Evolutionary conservation across 257 asterid species (phyloP).

Genomic region (Nicotiana benthamiana): DNA sequence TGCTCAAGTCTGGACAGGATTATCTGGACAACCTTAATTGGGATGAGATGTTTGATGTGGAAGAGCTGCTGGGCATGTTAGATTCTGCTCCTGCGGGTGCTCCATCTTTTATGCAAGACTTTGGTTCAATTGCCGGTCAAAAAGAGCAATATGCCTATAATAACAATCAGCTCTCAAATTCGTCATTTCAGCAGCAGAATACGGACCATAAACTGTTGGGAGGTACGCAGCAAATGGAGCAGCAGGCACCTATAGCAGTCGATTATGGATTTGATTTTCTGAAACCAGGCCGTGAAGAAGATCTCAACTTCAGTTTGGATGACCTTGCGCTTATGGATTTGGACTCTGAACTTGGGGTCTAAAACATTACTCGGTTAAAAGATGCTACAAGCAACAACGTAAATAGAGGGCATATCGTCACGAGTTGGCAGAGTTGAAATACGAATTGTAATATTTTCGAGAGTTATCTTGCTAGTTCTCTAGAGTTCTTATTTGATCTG

Average conservation of each 20-base stretch:
- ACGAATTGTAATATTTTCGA: not conserved
- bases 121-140: not conserved
- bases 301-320: constrained; percentile 26
- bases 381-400: not conserved
- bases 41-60: constrained; percentile 52
- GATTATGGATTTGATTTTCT: constrained; percentile 48
- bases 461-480: not conserved
- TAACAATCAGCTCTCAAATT: not conserved
- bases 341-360: constrained; percentile 25
- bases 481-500: not conserved
- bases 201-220: not conserved
- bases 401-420: not conserved
- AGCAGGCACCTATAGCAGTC: constrained; percentile 1
- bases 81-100: not conserved
- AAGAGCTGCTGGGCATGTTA: constrained; percentile 39
- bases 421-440: not conserved
- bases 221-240: constrained; percentile 4
- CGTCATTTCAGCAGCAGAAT: constrained; percentile 4
- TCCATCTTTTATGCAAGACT: not conserved
- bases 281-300: constrained; percentile 55
- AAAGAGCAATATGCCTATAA: not conserved
- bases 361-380: not conserved
- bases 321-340: constrained; percentile 30
- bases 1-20: not conserved
- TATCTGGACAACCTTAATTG: constrained; percentile 8